phyloP scores from a whole-genome alignment of 176 grass and related monocot species.

The Raddia guianensis region DNA sequence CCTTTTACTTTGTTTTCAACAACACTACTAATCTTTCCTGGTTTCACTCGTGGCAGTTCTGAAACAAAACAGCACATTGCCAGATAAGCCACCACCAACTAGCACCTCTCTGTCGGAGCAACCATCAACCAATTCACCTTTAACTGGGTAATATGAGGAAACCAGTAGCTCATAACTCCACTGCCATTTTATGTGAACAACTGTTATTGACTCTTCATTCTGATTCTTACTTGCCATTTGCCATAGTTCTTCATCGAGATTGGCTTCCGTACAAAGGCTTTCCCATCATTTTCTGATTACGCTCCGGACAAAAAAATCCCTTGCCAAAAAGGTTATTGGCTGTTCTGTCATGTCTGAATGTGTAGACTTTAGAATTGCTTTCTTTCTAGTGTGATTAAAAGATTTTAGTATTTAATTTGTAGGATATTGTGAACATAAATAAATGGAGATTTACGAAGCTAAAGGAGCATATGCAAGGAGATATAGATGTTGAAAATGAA shows the following conservation, averaged over 20 bases:
- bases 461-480: slow-evolving; percentile 78
- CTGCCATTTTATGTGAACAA: neutral
- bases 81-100: slow-evolving; percentile 61
- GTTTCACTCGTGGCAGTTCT: slow-evolving; percentile 59
- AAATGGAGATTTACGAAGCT: slow-evolving; percentile 88
- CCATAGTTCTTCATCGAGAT: slow-evolving; percentile 60
- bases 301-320: slow-evolving; percentile 66
- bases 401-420: slow-evolving; percentile 18
- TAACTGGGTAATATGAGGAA: slow-evolving; percentile 52
- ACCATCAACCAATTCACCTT: slow-evolving; percentile 50
- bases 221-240: slow-evolving; percentile 36
- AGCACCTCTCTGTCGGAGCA: slow-evolving; percentile 60
- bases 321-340: slow-evolving; percentile 69
- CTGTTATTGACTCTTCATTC: slow-evolving; percentile 3
- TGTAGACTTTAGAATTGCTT: slow-evolving; percentile 8
- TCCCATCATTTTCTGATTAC: slow-evolving; percentile 76
- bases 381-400: slow-evolving; percentile 21
- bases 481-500: slow-evolving; percentile 87
- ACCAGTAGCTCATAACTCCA: neutral
- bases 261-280: slow-evolving; percentile 66
- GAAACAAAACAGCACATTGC: slow-evolving; percentile 83
- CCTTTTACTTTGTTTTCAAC: slow-evolving; percentile 23
- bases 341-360: neutral
- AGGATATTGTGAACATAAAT: slow-evolving; percentile 68
- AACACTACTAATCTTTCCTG: slow-evolving; percentile 25